A percentile compares a stretch with the other conserved stretches of the same genome.
Conservation (phyloP, 306 rosid species). For the Crataegus laevigata region DNA sequence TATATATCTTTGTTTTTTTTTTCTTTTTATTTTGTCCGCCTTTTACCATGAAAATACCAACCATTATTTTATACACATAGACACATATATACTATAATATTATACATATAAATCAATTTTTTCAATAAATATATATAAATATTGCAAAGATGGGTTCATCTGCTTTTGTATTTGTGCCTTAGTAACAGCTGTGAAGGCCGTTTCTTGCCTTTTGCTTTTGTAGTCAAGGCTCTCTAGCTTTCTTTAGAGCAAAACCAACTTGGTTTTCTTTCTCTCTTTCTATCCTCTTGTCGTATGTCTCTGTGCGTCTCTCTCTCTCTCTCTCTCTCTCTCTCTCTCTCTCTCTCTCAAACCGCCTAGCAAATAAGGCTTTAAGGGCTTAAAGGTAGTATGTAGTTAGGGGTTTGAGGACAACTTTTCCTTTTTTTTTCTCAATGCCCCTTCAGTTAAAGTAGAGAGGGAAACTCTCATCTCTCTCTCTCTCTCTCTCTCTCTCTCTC, state of each 20-base stretch:
- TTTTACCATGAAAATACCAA: conserved; percentile 13
- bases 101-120: background rate
- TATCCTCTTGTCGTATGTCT: background rate
- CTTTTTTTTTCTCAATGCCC: conserved; percentile 23
- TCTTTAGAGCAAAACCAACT: conserved; percentile 25
- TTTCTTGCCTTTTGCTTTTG: conserved; percentile 76
- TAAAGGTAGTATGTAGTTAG: conserved; percentile 37
- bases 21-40: background rate
- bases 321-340: conserved; percentile 28
- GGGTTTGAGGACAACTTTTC: conserved; percentile 49
- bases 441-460: conserved; percentile 71
- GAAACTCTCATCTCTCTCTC: conserved; percentile 17
- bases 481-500: conserved; percentile 40
- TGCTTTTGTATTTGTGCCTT: background rate
- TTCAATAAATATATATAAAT: background rate
- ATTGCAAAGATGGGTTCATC: conserved; percentile 12
- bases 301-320: conserved; percentile 17
- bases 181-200: conserved; percentile 62
- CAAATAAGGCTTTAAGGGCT: conserved; percentile 16
- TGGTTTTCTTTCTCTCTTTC: conserved; percentile 21
- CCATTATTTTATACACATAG: background rate
- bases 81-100: background rate
- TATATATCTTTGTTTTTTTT: background rate
- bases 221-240: conserved; percentile 60
- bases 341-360: conserved; percentile 40